Base-by-base conservation (phyloP, 208 protist genomes). In the Porcisia deanei region DNA sequence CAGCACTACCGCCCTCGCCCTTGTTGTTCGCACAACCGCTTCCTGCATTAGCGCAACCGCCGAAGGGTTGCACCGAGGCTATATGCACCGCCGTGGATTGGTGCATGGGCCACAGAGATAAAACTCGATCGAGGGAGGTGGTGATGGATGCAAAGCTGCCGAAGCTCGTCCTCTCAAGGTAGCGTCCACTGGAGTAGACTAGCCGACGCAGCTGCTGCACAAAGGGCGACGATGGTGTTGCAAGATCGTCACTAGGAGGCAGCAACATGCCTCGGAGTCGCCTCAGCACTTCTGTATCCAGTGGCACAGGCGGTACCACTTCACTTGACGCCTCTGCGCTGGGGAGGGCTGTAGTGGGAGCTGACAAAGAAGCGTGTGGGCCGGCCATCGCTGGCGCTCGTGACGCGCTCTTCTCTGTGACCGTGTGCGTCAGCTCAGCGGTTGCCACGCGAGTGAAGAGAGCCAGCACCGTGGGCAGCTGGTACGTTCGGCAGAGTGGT, bases 401-500 rank as follows among this genome's bases (percentile, higher is more conserved):
- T 8, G 39, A 16, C 61, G 63, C 47, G 8, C 45, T 30, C 30
- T 22, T 37, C 30, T 39, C 47, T 45, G 54, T 9, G 20, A 9
- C 54, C 3, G 37, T 18, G 39, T 45, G 25, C 2, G 54, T 47
- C 49, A 16, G 14, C 34, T 57, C 47, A 45, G n/a, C 7, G 22
- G 72, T 30, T 18, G 52, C n/a, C 57, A 16, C 60, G 16, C 45
- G 45, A 20, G 60, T 43, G 47, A 58, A 68, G 30, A 75, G 9
- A 18, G 60, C 47, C 7, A 61, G 53, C 9, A 78, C 54, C 8
- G 53, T 10, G 9, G 73, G 59, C 14, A 82, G 78, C 67, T 82
- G 78, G 34, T 45, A 52, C 1, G 78, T 75, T 22, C 78, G 78
- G 67, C 54, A 75, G 14, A 82, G 59, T 12, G 78, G 78, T n/a